Base-by-base conservation (phyloP, 2,329 filamentous ascomycete species). In the Fusarium piperis region DNA sequence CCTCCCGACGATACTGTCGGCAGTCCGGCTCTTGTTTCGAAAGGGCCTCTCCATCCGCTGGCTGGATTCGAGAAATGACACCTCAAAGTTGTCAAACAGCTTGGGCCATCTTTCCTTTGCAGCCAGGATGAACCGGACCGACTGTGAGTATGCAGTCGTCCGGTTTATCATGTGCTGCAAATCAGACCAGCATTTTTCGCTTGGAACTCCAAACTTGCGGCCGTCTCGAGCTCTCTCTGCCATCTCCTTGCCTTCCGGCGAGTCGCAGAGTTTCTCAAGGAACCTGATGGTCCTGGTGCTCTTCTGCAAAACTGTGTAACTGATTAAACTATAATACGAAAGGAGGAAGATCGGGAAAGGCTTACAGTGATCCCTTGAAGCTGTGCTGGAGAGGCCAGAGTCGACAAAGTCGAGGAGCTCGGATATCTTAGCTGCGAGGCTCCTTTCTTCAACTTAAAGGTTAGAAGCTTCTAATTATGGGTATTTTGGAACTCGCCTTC, bases 31-130 rank as follows among this genome's bases (percentile, higher is more conserved):
- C 56, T 65, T 61, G 23, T 66, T 53, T 23, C 64, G 36, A 13
- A 33, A 38, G 5, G 64, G 67, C 7, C 28, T 9, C 5, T 38
- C 30, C 30, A 66, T 51, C 13, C 18, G 32, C 20, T 53, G 11
- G 16, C 70, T 70, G 0, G 79, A 81, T 1, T 72, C 64, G 3
- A 79, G 30, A 12, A 52, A 64, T 0, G 60, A 70, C 3, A 82
- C 61, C 8, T 72, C 53, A 23, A 79, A 77, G n/a, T 75, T 67
- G 20, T 70, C 39, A 8, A 81, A 80, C 3, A 81, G 70, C 7
- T 41, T 33, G 0, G 77, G 78, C 73, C 79, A 81, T 13, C 58
- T 64, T 0, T 39, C 32, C 3, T 62, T 64, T 8, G 74, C 74
- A 8, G 56, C 23, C 1, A 75, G 38, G 0, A 77, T 65, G 44